Evolutionary conservation across 2,329 filamentous ascomycete genomes (phyloP).

Genomic region (Colletotrichum sp.): DNA sequence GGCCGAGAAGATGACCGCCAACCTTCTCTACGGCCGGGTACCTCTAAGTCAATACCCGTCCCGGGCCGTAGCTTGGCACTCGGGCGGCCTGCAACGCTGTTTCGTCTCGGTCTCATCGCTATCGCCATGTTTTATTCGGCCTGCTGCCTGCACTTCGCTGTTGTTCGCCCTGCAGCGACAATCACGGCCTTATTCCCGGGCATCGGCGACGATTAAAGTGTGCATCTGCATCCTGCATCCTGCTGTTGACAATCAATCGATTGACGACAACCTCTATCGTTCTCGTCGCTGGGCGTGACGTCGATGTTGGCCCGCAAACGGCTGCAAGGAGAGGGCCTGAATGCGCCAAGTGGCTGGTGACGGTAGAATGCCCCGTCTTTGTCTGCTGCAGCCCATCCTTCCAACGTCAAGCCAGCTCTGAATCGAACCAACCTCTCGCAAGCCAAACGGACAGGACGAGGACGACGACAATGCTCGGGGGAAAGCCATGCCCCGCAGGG

Average conservation of each 20-base stretch:
- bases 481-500: neutral
- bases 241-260: neutral
- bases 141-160: neutral
- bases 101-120: slow-evolving; percentile 4
- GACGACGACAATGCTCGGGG: neutral
- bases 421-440: neutral
- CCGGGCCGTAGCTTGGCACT: slow-evolving; percentile 1
- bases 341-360: neutral
- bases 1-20: neutral
- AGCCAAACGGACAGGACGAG: neutral
- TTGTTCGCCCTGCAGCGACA: neutral
- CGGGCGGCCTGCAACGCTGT: neutral
- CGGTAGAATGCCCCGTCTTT: neutral
- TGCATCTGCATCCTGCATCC: neutral
- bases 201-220: neutral
- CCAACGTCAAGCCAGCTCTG: neutral
- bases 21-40: neutral
- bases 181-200: neutral
- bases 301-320: slow-evolving; percentile 1
- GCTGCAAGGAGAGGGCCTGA: neutral
- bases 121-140: neutral
- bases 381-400: neutral
- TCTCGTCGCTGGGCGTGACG: neutral
- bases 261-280: neutral
- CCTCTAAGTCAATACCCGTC: neutral